Evolutionary conservation across 2,329 filamentous ascomycete genomes (phyloP).

Genomic region (Aschersonia sp.): DNA sequence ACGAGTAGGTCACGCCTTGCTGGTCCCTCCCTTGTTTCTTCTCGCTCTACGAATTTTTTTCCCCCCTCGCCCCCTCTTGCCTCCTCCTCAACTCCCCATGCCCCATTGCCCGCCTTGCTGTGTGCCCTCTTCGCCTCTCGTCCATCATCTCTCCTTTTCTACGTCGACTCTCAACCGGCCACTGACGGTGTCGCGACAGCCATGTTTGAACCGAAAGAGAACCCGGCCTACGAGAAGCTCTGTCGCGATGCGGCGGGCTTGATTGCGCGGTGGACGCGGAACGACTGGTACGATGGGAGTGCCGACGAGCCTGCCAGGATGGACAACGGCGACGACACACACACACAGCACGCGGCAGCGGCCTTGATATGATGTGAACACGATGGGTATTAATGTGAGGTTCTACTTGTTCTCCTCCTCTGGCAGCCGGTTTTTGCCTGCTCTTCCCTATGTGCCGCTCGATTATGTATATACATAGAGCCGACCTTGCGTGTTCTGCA

Average conservation of each 20-base stretch:
- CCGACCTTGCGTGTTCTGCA: background rate
- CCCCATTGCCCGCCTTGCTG: too few relatives aligned
- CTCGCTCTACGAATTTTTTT: background rate
- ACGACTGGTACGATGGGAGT: constrained; percentile 45
- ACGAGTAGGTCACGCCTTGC: constrained; percentile 34
- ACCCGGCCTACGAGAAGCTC: constrained; percentile 58
- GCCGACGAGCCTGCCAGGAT: constrained; percentile 4
- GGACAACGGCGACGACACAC: background rate
- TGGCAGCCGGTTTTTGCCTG: too few relatives aligned
- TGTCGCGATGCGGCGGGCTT: constrained; percentile 49
- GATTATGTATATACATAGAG: background rate
- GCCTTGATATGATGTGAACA: background rate
- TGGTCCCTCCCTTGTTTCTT: constrained; percentile 6
- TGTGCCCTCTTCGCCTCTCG: too few relatives aligned
- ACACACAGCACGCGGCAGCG: background rate
- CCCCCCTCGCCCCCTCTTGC: background rate
- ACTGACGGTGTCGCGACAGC: constrained; percentile 18
- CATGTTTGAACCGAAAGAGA: constrained; percentile 61
- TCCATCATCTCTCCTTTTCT: too few relatives aligned
- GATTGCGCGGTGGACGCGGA: constrained; percentile 49
- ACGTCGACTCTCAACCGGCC: background rate
- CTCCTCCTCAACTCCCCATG: background rate
- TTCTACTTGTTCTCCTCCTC: too few relatives aligned
- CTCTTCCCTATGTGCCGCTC: too few relatives aligned
- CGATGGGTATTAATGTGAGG: too few relatives aligned